Base-by-base conservation (phyloP, 192 early-diverging fungal genomes). In the Geranomyces michiganensis region DNA sequence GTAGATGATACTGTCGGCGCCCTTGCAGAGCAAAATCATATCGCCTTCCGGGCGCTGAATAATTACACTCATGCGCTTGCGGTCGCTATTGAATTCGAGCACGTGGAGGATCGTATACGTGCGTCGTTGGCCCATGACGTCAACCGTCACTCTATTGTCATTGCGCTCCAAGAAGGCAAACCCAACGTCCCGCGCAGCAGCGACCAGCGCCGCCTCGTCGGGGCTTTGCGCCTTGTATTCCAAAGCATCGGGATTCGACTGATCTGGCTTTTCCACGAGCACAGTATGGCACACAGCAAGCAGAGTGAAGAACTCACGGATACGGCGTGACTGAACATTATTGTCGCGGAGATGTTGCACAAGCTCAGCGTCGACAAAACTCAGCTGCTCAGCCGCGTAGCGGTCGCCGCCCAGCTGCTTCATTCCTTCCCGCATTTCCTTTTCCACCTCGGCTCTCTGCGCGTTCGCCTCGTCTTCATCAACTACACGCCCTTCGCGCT, bases 281-380 rank as follows among this genome's bases (percentile, higher is more conserved):
- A 96, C 96, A 0, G 97, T 97, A 77, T 99, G 96, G 75, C 96
- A 99, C 0, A 97, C 82, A 14, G 94, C 91, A 24, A 99, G 77
- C 24, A 94, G 81, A 2, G 88, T 91, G 74, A 96, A 92, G 64
- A 98, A 99, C 68, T 96, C 92, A 22, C 82, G 77, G 33, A 95
- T 82, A 12, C 85, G 87, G 14, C 83, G 79, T 8, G 87, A 82
- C 19, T 90, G 86, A 24, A 77, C 68, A 24, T 65, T 63, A 33
- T 62, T 75, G 67, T 82, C 82, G n/a, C 75, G 73, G 66, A 99
- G 81, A 74, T 95, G 92, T 68, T 81, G 77, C 59, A 89, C 87
- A 4, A 99, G 49, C 63, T 85, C 78, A 12, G 90, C 85, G 70
- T 99, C 96, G 0, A 93, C 91, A 88, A 97, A 97, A 0, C 90